Base-by-base conservation (phyloP, 2,329 filamentous ascomycete species). In the Cladosporium sp. region DNA sequence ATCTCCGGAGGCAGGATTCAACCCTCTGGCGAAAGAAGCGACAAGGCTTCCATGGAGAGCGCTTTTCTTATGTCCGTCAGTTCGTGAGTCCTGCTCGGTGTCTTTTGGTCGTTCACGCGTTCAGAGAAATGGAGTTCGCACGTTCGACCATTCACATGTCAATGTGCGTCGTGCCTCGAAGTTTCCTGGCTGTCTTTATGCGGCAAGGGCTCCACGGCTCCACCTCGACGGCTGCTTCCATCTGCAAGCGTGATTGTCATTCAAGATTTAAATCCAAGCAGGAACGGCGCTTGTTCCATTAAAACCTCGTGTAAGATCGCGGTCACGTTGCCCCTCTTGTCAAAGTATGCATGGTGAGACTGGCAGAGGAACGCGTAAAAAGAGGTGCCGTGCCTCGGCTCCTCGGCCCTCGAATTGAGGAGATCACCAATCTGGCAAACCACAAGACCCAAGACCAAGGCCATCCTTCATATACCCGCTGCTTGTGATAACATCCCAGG, bases 391-490 rank as follows among this genome's bases (percentile, higher is more conserved):
- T 60, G 57, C 57, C 57, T 60, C 57, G 57, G 57, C 57, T 60
- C 37, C 37, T 29, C 37, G 37, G 37, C 26, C 57, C 23, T 44
- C 26, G 57, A 60, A 44, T 28, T 40, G 56, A 35, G 56, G 56
- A 59, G 56, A 59, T 59, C 33, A 59, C 33, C 56, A 26, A 23
- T 23, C 37, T 31, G 23, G 21, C 21, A 28, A 18, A 59, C 16
- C 37, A 59, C 35, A 55, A 55, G 52, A 55, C 59, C 23, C 23
- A 40, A 50, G 33, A 62, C 59, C 44, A 46, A 62, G 52, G 29
- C 31, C 28, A 31, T 8, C 28, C 28, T n/a, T 55, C 52, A 33
- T 55, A 29, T 55, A 55, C 52, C 52, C 8, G 8, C 28, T 33
- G 31, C 52, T 55, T 33, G 50, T 49, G 23, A 52, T 21, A 52